A percentile compares a stretch with the other conserved stretches of the same genome.
Conservation (phyloP, 1,139 yeast genomes). For the Yamadazyma diospyri region DNA sequence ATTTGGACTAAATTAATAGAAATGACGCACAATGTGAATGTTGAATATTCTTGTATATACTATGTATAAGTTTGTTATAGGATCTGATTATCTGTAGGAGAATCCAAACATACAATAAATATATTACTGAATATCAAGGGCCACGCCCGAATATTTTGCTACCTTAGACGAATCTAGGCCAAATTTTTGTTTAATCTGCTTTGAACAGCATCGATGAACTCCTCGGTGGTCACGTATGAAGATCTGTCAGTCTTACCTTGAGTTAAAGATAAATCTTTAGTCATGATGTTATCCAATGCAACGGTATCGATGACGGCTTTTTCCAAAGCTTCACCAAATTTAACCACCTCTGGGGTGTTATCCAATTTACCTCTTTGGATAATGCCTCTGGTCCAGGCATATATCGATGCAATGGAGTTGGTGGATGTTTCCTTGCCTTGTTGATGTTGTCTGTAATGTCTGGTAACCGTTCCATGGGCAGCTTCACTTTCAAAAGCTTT, state of each 20-base stretch:
- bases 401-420: constrained; percentile 95
- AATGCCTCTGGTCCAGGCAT: constrained; percentile 94
- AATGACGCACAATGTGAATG: constrained; percentile 4
- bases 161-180: too few relatives aligned
- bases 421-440: constrained; percentile 97
- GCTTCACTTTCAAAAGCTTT: constrained; percentile 95
- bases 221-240: constrained; percentile 83
- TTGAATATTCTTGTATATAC: constrained; percentile 7
- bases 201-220: constrained; percentile 77
- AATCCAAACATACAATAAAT: too few relatives aligned
- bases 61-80: constrained; percentile 5
- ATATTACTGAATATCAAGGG: not conserved
- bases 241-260: constrained; percentile 80
- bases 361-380: constrained; percentile 90
- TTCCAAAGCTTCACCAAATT: constrained; percentile 77
- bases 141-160: not conserved
- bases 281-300: constrained; percentile 86
- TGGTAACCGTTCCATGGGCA: constrained; percentile 96
- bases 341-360: constrained; percentile 74
- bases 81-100: too few relatives aligned
- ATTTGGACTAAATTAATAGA: constrained; percentile 29
- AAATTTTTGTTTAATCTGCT: constrained; percentile 16
- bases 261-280: constrained; percentile 90
- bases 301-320: constrained; percentile 85
- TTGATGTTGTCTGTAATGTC: constrained; percentile 93